Conservation (phyloP, 495 filamentous ascomycete genomes). For the Daldinia vernicosa region DNA sequence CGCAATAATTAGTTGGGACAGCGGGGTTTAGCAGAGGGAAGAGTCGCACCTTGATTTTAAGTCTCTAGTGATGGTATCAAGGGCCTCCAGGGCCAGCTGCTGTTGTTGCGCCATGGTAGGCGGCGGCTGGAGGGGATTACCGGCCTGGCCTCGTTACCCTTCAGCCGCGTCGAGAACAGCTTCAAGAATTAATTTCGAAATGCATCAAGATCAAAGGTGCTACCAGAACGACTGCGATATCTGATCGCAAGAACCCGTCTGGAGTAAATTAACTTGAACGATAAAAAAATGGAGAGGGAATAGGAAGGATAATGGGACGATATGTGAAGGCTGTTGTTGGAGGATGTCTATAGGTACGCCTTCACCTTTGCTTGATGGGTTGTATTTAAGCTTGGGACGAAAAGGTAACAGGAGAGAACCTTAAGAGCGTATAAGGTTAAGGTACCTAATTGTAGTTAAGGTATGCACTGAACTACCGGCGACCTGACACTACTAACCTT, state of each 20-base stretch:
- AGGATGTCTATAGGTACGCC: background rate
- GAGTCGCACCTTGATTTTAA: constrained; percentile 47
- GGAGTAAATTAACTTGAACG: background rate
- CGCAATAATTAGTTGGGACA: constrained; percentile 4
- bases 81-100: constrained; percentile 48
- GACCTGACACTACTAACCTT: background rate
- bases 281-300: background rate
- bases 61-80: constrained; percentile 47
- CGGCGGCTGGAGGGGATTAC: constrained; percentile 7
- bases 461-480: background rate
- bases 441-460: background rate
- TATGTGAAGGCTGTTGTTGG: background rate
- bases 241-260: constrained; percentile 24
- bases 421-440: background rate
- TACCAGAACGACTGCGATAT: constrained; percentile 27
- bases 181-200: constrained; percentile 34
- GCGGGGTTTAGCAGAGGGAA: background rate
- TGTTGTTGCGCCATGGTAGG: constrained; percentile 47
- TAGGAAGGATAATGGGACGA: background rate
- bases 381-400: background rate
- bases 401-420: background rate
- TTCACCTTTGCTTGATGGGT: background rate
- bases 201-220: constrained; percentile 40
- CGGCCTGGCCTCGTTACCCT: constrained; percentile 19
- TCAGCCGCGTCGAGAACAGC: constrained; percentile 44